A percentile compares a stretch with the other conserved stretches of the same genome.
phyloP scores from a whole-genome alignment of 129 eudicot species.

The Helianthus tuberosus region DNA sequence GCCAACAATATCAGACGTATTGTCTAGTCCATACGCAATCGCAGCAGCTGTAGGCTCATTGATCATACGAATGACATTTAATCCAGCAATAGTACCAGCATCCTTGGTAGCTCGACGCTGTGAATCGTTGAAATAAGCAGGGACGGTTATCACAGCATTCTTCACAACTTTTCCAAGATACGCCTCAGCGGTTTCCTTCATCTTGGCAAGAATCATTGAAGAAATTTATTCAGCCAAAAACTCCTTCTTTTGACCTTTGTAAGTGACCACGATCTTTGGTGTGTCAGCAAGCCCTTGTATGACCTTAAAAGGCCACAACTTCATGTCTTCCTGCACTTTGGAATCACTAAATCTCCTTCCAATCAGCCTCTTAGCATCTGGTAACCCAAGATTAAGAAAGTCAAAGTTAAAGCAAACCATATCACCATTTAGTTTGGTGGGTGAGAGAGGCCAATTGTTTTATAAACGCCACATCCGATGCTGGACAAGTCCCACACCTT shows the following conservation, averaged over 20 bases:
- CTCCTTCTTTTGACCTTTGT: constrained; percentile 14
- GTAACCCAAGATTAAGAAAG: neutral
- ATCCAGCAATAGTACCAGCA: constrained; percentile 21
- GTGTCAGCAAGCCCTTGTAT: constrained; percentile 4
- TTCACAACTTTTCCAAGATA: constrained; percentile 11
- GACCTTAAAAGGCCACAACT: constrained; percentile 23
- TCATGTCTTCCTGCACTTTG: constrained; percentile 6
- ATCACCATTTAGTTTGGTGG: no score
- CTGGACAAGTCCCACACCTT: no score
- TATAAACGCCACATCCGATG: no score
- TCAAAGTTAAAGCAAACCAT: neutral
- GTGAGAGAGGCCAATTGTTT: no score
- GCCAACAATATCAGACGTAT: neutral
- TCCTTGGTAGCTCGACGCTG: constrained; percentile 24
- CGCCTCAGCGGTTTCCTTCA: constrained; percentile 23
- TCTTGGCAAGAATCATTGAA: constrained; percentile 21
- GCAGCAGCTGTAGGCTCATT: constrained; percentile 26
- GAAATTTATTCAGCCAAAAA: constrained; percentile 26
- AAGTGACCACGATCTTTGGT: constrained; percentile 21
- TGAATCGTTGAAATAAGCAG: constrained; percentile 22
- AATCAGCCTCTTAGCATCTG: constrained; percentile 32
- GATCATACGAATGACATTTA: constrained; percentile 11
- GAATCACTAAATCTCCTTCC: constrained; percentile 21
- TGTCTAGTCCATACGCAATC: constrained; percentile 27
- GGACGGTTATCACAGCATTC: constrained; percentile 16